Percentiles rank a stretch among this genome's conserved stretches.
Evolutionary conservation across 306 rosid species (phyloP).

Genomic region (Cyamopsis tetragonoloba): DNA sequence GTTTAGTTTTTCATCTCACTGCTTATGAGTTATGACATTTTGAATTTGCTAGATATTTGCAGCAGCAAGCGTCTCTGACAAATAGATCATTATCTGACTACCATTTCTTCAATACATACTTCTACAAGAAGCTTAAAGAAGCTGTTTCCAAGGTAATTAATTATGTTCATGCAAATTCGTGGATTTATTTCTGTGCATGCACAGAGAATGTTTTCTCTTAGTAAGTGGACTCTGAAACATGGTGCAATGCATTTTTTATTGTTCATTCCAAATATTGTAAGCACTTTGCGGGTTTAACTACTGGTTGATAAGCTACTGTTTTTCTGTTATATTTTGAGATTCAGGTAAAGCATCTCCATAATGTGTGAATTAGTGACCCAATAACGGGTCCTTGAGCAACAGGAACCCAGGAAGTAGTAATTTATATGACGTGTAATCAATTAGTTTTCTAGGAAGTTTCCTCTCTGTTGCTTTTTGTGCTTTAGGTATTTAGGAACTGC

Average conservation of each 20-base stretch:
- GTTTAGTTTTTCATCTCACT: conserved; percentile 18
- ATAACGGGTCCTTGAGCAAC: background rate
- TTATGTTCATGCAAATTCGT: conserved; percentile 3
- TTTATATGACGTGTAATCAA: background rate
- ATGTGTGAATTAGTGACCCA: conserved; percentile 9
- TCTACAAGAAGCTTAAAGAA: conserved; percentile 84
- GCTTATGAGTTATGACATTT: conserved; percentile 10
- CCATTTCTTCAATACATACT: conserved; percentile 89
- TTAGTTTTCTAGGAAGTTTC: background rate
- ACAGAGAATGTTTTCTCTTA: background rate
- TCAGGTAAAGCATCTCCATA: background rate
- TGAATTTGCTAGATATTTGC: conserved; percentile 62
- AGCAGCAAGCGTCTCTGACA: conserved; percentile 61
- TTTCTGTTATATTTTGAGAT: background rate
- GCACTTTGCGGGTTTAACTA: background rate
- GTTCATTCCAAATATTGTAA: background rate
- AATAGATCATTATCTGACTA: conserved; percentile 46
- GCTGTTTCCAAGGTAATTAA: conserved; percentile 73
- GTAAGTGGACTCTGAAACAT: background rate
- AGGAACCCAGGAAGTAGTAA: conserved; percentile 6
- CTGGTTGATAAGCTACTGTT: conserved; percentile 4
- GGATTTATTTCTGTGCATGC: conserved; percentile 13
- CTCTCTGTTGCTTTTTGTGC: background rate
- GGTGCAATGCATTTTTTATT: background rate
- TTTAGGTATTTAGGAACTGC: conserved; percentile 1